Conservation (phyloP, 768 basidiomycete genomes). For the Serpula lacrymans region DNA sequence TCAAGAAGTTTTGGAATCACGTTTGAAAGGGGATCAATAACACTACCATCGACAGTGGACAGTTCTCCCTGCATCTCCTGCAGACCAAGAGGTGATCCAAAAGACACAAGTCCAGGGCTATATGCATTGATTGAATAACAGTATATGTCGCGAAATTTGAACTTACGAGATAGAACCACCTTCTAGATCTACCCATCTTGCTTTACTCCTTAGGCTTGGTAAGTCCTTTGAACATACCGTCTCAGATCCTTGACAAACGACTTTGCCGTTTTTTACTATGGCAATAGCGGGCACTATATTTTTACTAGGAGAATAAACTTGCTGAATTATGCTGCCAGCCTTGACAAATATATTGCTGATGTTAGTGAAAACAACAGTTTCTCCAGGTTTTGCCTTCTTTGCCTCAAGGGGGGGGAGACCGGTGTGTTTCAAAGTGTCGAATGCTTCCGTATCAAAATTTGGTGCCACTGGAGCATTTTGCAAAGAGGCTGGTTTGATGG, state of each 20-base stretch:
- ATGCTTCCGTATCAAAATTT: constrained; percentile 61
- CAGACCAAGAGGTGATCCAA: constrained; percentile 44
- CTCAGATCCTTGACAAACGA: constrained; percentile 48
- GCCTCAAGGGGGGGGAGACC: constrained; percentile 67
- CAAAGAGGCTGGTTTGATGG: constrained; percentile 49
- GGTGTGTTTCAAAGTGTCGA: constrained; percentile 56
- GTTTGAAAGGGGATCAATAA: constrained; percentile 39
- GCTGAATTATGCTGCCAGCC: constrained; percentile 19
- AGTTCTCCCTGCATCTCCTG: constrained; percentile 53
- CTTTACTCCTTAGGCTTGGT: constrained; percentile 16
- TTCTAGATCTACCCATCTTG: constrained; percentile 50
- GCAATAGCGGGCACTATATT: constrained; percentile 22
- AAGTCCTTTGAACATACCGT: constrained; percentile 20
- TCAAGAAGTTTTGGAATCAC: constrained; percentile 32
- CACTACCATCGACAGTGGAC: constrained; percentile 56
- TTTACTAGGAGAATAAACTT: constrained; percentile 14
- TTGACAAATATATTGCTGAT: constrained; percentile 50
- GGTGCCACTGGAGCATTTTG: constrained; percentile 56
- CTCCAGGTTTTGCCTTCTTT: constrained; percentile 31
- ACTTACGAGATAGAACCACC: constrained; percentile 58
- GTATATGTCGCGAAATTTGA: constrained; percentile 13
- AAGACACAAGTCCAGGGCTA: constrained; percentile 40
- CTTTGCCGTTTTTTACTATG: constrained; percentile 48
- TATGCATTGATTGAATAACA: background rate
- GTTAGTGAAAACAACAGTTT: constrained; percentile 61